These are phyloP conservation scores for Geotrichum reessii DNA, from an alignment of 1,139 yeast genomes.

Conservation along the genomic window DNA sequence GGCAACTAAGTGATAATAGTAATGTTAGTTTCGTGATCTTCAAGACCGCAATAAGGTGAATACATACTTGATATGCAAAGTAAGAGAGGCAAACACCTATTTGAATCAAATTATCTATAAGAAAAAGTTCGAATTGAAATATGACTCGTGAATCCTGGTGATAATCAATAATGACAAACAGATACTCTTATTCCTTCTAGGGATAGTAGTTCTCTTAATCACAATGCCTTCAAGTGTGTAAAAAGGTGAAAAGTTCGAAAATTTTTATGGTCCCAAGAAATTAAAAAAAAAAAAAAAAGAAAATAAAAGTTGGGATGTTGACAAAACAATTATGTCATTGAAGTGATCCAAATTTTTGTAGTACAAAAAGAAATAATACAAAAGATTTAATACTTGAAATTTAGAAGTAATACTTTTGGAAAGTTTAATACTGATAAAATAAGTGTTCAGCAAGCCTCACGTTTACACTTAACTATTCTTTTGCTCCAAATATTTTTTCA, in stretches of 20 bases:
- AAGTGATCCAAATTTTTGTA: not conserved
- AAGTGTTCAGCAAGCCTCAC: not conserved
- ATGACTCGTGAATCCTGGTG: not conserved
- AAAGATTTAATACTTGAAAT: not conserved
- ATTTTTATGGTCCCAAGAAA: conserved; percentile 1
- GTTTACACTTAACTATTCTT: not conserved
- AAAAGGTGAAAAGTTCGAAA: not conserved
- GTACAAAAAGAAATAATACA: not conserved
- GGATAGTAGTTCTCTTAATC: not conserved
- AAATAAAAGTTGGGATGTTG: conserved; percentile 4
- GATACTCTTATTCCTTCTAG: not conserved
- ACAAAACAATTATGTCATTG: not conserved
- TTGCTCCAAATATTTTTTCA: not conserved
- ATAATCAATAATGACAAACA: not conserved
- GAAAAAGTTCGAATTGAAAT: not conserved
- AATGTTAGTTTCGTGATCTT: not conserved
- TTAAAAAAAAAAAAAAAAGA: not conserved
- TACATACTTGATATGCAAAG: not conserved
- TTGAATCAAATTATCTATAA: not conserved
- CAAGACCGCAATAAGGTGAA: not conserved
- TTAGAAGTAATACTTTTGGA: no score
- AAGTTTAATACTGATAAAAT: not conserved
- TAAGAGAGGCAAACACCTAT: not conserved
- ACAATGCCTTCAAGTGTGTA: not conserved
- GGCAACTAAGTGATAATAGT: not conserved